phyloP scores from a whole-genome alignment of 2,329 filamentous ascomycete species.

The Pseudopyricularia javanii region DNA sequence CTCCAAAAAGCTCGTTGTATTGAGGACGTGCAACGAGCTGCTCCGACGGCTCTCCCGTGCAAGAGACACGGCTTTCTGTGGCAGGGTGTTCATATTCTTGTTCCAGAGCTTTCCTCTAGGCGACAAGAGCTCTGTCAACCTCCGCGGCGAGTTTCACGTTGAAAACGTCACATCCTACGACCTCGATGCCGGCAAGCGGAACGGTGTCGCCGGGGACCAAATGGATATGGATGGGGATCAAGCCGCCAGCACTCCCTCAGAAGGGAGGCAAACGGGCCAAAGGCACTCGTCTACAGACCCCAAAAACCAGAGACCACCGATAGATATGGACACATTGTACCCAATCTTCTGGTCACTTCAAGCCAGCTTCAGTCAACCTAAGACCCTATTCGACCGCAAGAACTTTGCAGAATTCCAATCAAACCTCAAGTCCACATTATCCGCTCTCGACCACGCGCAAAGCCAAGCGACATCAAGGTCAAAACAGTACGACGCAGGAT shows the following conservation, averaged over 20 bases:
- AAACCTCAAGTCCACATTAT: slow-evolving; percentile 56
- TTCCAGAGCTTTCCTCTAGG: slow-evolving; percentile 96
- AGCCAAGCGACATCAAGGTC: slow-evolving; percentile 31
- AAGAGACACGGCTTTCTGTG: slow-evolving; percentile 94
- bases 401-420: slow-evolving; percentile 73
- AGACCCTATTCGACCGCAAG: slow-evolving; percentile 59
- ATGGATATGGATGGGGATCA: slow-evolving; percentile 56
- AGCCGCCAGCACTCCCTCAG: slow-evolving; percentile 20
- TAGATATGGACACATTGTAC: slow-evolving; percentile 66
- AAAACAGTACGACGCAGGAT: slow-evolving; percentile 44
- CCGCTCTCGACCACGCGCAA: slow-evolving; percentile 38
- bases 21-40: slow-evolving; percentile 92
- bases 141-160: slow-evolving; percentile 88
- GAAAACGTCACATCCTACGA: slow-evolving; percentile 90
- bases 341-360: slow-evolving; percentile 91
- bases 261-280: slow-evolving; percentile 4
- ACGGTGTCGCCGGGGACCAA: slow-evolving; percentile 26
- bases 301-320: slow-evolving; percentile 28
- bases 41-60: slow-evolving; percentile 87
- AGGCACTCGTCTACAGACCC: slow-evolving; percentile 6
- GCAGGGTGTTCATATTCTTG: slow-evolving; percentile 94
- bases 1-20: slow-evolving; percentile 75
- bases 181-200: slow-evolving; percentile 27
- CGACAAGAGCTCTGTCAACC: slow-evolving; percentile 93
- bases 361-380: slow-evolving; percentile 81